phyloP scores from a whole-genome alignment of 106 monocot species.

The Dioscorea dumetorum region DNA sequence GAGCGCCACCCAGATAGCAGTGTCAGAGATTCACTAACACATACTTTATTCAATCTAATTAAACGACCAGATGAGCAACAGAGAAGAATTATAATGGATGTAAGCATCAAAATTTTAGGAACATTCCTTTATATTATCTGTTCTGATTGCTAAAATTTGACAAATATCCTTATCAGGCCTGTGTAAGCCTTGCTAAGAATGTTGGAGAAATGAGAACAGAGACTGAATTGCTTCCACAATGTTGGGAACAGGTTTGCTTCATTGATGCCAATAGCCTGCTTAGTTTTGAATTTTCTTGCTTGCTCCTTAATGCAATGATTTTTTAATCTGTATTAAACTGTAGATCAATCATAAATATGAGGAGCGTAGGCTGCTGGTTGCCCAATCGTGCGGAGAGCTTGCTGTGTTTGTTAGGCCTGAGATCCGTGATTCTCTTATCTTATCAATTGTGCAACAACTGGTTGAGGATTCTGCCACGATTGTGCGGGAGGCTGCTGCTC shows the following conservation, averaged over 20 bases:
- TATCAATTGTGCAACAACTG: conserved; percentile 94
- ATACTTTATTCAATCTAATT: conserved; percentile 95
- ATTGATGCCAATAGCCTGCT: background rate
- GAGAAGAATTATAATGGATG: conserved; percentile 96
- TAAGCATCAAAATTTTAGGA: conserved; percentile 21
- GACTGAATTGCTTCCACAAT: conserved; percentile 99
- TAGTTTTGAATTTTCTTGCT: background rate
- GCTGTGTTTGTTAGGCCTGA: conserved; percentile 92
- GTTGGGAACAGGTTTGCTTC: conserved; percentile 90
- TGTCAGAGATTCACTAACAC: conserved; percentile 83
- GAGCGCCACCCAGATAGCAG: conserved; percentile 88
- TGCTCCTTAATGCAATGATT: background rate
- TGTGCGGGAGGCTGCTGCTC: conserved; percentile 90
- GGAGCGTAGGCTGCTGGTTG: conserved; percentile 91
- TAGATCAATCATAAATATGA: conserved; percentile 96
- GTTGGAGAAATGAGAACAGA: conserved; percentile 99
- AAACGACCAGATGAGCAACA: conserved; percentile 97
- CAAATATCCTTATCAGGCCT: conserved; percentile 48
- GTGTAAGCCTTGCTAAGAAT: conserved; percentile 88
- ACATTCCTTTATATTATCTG: background rate
- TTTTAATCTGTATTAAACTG: background rate
- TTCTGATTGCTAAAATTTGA: background rate
- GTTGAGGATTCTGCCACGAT: conserved; percentile 92
- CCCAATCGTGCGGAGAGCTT: conserved; percentile 97
- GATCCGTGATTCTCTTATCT: conserved; percentile 95